These are phyloP conservation scores for Ceratocystiopsis sp. DNA, from an alignment of 2,329 filamentous ascomycete genomes.

Conservation along the genomic window DNA sequence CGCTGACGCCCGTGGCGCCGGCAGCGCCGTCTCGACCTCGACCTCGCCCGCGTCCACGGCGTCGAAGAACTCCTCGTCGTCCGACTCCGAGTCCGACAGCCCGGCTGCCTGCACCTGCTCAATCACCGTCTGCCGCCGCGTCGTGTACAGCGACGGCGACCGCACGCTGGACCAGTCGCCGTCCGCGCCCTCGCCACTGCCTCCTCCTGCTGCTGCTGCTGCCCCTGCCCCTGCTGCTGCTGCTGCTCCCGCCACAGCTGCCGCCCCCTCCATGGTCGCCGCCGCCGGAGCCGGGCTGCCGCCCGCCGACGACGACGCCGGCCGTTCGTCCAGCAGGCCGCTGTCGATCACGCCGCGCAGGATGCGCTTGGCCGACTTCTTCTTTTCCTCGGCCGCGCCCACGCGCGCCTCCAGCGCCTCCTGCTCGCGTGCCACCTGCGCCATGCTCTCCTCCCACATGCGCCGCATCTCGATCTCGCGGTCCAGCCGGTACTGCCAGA, in stretches of 20 bases:
- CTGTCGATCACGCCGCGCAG: conserved; percentile 68
- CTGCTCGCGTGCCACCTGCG: conserved; percentile 84
- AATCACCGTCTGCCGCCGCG: conserved; percentile 47
- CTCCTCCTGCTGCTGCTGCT: conserved; percentile 6
- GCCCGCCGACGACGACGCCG: conserved; percentile 1
- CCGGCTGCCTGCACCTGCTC: conserved; percentile 46
- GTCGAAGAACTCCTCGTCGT: conserved; percentile 89
- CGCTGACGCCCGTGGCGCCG: conserved; percentile 16
- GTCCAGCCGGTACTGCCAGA: conserved; percentile 91
- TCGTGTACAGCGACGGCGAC: conserved; percentile 15
- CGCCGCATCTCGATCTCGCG: conserved; percentile 80
- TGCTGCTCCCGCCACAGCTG: conserved; percentile 4
- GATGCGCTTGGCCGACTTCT: conserved; percentile 75
- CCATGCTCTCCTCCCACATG: conserved; percentile 99
- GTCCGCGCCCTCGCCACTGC: neutral
- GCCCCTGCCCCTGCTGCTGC: conserved; percentile 9
- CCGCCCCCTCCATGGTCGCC: conserved; percentile 18
- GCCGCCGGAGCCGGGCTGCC: neutral
- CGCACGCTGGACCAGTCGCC: too few relatives aligned
- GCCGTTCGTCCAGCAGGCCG: conserved; percentile 21
- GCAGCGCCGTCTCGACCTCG: conserved; percentile 50
- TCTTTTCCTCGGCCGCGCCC: conserved; percentile 78
- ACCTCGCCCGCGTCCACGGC: conserved; percentile 88
- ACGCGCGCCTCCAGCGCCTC: conserved; percentile 78
- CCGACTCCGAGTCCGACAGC: conserved; percentile 65